A percentile compares a stretch with the other conserved stretches of the same genome.
phyloP scores from a whole-genome alignment of 2,329 filamentous ascomycete genomes.

The Sporothrix protearum region DNA sequence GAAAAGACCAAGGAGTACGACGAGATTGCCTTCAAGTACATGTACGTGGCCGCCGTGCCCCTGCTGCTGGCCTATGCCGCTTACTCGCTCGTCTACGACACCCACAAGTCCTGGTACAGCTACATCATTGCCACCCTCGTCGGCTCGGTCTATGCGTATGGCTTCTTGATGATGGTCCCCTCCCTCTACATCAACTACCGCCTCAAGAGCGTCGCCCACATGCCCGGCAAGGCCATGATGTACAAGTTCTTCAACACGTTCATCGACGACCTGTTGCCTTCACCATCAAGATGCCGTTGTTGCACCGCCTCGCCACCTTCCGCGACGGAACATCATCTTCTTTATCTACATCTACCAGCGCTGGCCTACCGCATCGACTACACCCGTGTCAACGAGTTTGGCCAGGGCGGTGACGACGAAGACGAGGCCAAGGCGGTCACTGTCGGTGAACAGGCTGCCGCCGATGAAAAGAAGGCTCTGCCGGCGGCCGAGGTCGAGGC shows the following conservation, averaged over 20 bases:
- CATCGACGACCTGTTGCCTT: constrained; percentile 97
- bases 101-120: constrained; percentile 97
- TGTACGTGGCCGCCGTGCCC: constrained; percentile 88
- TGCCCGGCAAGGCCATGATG: constrained; percentile 94
- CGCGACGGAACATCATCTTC: constrained; percentile 96
- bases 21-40: constrained; percentile 93
- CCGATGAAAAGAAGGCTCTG: constrained; percentile 38
- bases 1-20: constrained; percentile 99
- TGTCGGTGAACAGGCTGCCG: too few species aligned
- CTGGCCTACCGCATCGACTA: constrained; percentile 91
- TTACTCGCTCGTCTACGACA: constrained; percentile 89
- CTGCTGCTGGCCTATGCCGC: constrained; percentile 82
- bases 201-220: constrained; percentile 90
- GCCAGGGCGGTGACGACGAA: constrained; percentile 93
- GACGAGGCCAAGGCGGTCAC: constrained; percentile 42
- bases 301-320: constrained; percentile 88
- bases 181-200: constrained; percentile 98
- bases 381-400: constrained; percentile 92
- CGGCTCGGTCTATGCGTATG: constrained; percentile 94
- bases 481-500: constrained; percentile 34
- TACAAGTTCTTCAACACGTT: constrained; percentile 99
- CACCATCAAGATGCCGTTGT: constrained; percentile 97
- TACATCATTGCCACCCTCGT: constrained; percentile 94
- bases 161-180: constrained; percentile 99
- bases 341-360: constrained; percentile 96